Evolutionary conservation across 495 filamentous ascomycete genomes (phyloP), one percentile per base, ranked within the genome.

Genomic region (Tuber umbilicatum): DNA sequence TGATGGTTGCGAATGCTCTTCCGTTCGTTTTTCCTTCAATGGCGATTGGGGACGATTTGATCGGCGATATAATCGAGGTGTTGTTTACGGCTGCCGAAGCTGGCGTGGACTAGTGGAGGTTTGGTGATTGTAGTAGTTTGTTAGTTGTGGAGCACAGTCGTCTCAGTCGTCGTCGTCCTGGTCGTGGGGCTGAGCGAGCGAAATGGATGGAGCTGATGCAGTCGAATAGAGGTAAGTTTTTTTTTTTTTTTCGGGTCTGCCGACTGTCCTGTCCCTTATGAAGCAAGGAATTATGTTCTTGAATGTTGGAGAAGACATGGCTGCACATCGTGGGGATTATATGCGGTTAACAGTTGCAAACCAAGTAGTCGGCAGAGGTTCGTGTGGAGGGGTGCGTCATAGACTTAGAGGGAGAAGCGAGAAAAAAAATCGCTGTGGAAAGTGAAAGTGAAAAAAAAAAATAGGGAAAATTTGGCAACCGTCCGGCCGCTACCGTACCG

Each of bases 131-230:
- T 2, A 55, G 23, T 12, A 27, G 47, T 55, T n/a, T n/a, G 47
- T 55, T 27, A 12, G n/a, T 27, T n/a, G 47, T 55, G 6, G 27
- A 73, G 45, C 60, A 75, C 38, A 71, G 77, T 78, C 55, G 45
- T n/a, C 21, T 21, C 10, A 5, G 39, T 40, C 39, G 39, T 40
- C 21, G 45, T 47, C 19, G 75, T 78, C 75, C 71, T 79, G 71
- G 71, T 73, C 43, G 45, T n/a, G 75, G 37, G 75, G 77, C 77
- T 79, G 77, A 74, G 77, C 17, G 71, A 9, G 71, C 55, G 71
- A 77, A 10, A n/a, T 55, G 23, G 47, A 27, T 55, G 47, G 4
- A 55, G 47, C 47, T 55, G 47, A 27, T 27, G 47, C 21, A 3
- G 47, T 55, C 5, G 9, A 27, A 27, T n/a, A 47, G 5, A 5